Evolutionary conservation across 2,329 filamentous ascomycete species (phyloP).

Genomic region (Neonectria neomacrospora): DNA sequence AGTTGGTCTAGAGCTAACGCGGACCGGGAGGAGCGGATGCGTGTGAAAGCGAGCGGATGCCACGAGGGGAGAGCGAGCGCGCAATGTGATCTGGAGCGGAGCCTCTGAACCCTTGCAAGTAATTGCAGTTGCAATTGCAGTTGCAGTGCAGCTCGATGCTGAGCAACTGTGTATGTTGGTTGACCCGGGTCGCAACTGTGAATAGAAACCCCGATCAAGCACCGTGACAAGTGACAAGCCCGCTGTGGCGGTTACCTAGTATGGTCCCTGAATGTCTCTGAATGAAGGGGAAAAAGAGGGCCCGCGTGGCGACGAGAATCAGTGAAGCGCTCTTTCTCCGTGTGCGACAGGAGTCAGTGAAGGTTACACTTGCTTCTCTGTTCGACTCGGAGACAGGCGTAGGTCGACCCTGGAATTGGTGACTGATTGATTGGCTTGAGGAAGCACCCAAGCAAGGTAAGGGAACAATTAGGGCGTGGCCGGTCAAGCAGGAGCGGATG

Average conservation of each 20-base stretch:
- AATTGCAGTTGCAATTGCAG: slow-evolving; percentile 13
- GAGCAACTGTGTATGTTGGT: background rate
- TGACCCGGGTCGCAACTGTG: slow-evolving; percentile 15
- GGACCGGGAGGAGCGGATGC: slow-evolving; percentile 34
- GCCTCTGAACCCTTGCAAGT: slow-evolving; percentile 5
- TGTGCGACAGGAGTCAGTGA: background rate
- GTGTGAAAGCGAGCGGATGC: slow-evolving; percentile 33
- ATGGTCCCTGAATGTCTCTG: slow-evolving; percentile 22
- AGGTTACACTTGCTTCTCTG: slow-evolving; percentile 5
- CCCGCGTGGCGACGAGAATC: slow-evolving; percentile 9
- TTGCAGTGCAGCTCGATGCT: slow-evolving; percentile 10
- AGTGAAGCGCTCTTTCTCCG: slow-evolving; percentile 13
- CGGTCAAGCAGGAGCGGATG: slow-evolving; percentile 15
- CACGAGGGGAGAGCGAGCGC: slow-evolving; percentile 28
- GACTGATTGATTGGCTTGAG: slow-evolving; percentile 25
- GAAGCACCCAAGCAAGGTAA: slow-evolving; percentile 19
- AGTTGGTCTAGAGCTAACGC: slow-evolving; percentile 38
- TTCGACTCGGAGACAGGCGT: slow-evolving; percentile 24
- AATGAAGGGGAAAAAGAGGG: slow-evolving; percentile 7
- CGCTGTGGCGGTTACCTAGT: background rate
- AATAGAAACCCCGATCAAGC: slow-evolving; percentile 13
- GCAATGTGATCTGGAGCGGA: slow-evolving; percentile 24
- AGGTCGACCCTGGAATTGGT: slow-evolving; percentile 25
- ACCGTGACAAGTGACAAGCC: slow-evolving; percentile 5
- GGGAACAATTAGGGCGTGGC: slow-evolving; percentile 27